A percentile compares a stretch with the other conserved stretches of the same genome.
Conservation (phyloP, 768 basidiomycete genomes). For the Wakefieldia striispora region DNA sequence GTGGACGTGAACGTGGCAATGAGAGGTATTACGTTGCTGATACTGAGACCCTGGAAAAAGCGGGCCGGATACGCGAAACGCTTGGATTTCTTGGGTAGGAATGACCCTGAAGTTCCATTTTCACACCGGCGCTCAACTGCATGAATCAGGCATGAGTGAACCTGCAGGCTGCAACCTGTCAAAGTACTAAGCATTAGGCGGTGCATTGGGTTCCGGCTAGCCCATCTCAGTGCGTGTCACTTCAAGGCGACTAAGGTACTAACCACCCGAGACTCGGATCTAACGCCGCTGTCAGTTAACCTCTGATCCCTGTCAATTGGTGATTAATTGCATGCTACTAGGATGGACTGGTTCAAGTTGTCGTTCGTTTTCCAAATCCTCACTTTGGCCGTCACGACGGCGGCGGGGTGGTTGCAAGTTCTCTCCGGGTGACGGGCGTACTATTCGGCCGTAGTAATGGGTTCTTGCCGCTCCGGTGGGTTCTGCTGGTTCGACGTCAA, state of each 20-base stretch:
- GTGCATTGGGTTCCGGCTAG: not conserved
- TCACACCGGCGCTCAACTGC: not conserved
- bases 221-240: not conserved
- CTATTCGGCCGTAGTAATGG: slow-evolving; percentile 19
- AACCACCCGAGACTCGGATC: slow-evolving; percentile 10
- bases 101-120: slow-evolving; percentile 13
- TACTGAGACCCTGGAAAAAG: slow-evolving; percentile 14
- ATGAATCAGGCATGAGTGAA: slow-evolving; percentile 4
- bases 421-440: slow-evolving; percentile 18
- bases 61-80: slow-evolving; percentile 5
- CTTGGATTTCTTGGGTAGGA: not conserved
- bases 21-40: slow-evolving; percentile 12
- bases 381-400: slow-evolving; percentile 26
- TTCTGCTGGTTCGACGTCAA: not conserved
- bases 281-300: slow-evolving; percentile 1
- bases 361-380: slow-evolving; percentile 14
- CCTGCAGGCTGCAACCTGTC: not conserved
- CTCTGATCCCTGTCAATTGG: slow-evolving; percentile 14
- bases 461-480: slow-evolving; percentile 7
- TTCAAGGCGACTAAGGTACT: not conserved
- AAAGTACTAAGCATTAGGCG: not conserved
- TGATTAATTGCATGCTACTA: not conserved
- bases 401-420: slow-evolving; percentile 17
- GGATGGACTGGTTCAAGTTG: not conserved
- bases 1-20: slow-evolving; percentile 5